phyloP scores from a whole-genome alignment of 306 rosid species.

The Vigna reflexopilosa region DNA sequence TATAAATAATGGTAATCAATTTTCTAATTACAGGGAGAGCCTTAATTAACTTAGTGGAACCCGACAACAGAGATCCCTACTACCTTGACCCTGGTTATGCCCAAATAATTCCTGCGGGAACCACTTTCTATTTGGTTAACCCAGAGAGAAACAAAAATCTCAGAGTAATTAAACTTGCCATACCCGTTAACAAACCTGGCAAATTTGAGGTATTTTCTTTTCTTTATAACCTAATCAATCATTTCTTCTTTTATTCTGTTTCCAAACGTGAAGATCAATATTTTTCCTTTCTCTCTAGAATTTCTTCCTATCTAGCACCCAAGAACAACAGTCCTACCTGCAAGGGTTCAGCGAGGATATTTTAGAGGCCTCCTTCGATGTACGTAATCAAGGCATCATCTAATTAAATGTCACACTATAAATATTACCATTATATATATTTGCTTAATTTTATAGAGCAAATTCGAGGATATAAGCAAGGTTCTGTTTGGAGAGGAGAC shows the following conservation, averaged over 20 bases:
- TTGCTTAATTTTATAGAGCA: slow-evolving; percentile 6
- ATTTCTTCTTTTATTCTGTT: slow-evolving; percentile 36
- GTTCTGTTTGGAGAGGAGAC: slow-evolving; percentile 17
- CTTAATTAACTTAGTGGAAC: background rate
- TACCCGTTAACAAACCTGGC: slow-evolving; percentile 29
- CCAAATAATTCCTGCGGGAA: slow-evolving; percentile 20
- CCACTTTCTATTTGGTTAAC: slow-evolving; percentile 16
- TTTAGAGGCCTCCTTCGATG: slow-evolving; percentile 33
- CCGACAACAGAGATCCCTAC: slow-evolving; percentile 8
- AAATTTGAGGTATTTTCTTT: background rate
- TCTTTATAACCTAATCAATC: background rate
- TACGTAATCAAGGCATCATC: slow-evolving; percentile 5
- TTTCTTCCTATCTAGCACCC: slow-evolving; percentile 11
- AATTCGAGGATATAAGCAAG: slow-evolving; percentile 30
- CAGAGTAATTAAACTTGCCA: slow-evolving; percentile 4
- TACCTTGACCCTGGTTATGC: slow-evolving; percentile 32
- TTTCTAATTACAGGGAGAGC: slow-evolving; percentile 39
- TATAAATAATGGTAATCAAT: too few relatives aligned
- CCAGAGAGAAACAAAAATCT: slow-evolving; percentile 22
- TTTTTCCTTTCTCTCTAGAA: background rate
- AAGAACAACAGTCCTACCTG: slow-evolving; percentile 36
- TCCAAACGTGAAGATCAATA: background rate
- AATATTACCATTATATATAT: too few relatives aligned
- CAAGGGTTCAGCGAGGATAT: background rate
- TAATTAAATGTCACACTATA: background rate